phyloP scores from a whole-genome alignment of 2,329 filamentous ascomycete species.

The Aspergillus floridensis region DNA sequence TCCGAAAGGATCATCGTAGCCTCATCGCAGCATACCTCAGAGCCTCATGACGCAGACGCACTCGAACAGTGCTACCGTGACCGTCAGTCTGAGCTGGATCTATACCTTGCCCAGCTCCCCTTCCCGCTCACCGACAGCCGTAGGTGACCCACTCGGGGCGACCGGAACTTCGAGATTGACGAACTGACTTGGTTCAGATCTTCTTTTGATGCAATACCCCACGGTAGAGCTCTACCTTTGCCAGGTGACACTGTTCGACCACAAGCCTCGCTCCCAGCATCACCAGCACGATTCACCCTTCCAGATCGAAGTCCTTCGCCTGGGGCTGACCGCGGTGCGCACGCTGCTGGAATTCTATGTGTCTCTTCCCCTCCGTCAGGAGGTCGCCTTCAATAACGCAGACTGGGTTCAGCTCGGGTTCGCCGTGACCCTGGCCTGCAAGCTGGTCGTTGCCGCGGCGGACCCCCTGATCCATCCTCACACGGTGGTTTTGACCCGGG shows the following conservation, averaged over 20 bases:
- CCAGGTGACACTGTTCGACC: constrained; percentile 36
- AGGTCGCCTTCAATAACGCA: constrained; percentile 38
- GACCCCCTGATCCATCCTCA: constrained; percentile 6
- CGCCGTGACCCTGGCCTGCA: constrained; percentile 13
- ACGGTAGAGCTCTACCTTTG: constrained; percentile 41
- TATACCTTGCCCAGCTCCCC: not conserved
- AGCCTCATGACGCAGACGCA: no score
- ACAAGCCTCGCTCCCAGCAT: not conserved
- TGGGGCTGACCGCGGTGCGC: constrained; percentile 11
- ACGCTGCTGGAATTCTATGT: constrained; percentile 24
- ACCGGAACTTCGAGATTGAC: not conserved
- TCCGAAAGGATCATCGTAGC: constrained; percentile 9
- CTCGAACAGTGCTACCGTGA: not conserved
- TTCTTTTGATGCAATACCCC: constrained; percentile 41
- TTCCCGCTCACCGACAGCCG: not conserved
- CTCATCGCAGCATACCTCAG: not conserved
- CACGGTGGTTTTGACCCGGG: not conserved
- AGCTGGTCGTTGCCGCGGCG: constrained; percentile 10
- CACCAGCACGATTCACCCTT: not conserved
- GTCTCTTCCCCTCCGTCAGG: constrained; percentile 33
- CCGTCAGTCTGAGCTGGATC: constrained; percentile 1
- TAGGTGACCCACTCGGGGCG: not conserved
- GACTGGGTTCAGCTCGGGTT: constrained; percentile 44
- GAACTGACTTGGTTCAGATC: constrained; percentile 9
- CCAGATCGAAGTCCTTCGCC: constrained; percentile 13